phyloP scores from a whole-genome alignment of 2,329 filamentous ascomycete genomes.

The Zasmidium cellare region DNA sequence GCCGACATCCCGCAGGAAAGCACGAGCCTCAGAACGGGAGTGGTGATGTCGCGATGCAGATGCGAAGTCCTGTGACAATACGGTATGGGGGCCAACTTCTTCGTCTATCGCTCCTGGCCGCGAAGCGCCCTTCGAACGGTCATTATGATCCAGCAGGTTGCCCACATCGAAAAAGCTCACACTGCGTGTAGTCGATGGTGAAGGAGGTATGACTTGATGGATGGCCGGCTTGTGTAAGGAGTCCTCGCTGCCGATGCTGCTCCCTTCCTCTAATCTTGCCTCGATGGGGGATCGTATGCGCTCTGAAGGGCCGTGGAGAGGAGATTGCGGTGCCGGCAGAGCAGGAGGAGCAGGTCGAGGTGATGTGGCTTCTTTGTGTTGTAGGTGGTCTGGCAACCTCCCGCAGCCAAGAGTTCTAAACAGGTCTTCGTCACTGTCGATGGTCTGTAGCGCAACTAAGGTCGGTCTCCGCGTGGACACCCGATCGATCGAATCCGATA shows the following conservation, averaged over 20 bases:
- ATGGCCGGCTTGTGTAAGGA: constrained; percentile 10
- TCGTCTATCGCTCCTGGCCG: constrained; percentile 56
- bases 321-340: constrained; percentile 34
- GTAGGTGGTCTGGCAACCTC: constrained; percentile 57
- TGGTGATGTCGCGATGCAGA: constrained; percentile 20
- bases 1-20: constrained; percentile 35
- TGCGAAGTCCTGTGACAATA: constrained; percentile 44
- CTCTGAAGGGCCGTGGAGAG: not conserved
- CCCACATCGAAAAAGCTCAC: constrained; percentile 87
- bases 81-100: constrained; percentile 49
- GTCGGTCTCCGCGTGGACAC: constrained; percentile 63
- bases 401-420: constrained; percentile 73
- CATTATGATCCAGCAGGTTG: constrained; percentile 65
- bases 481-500: constrained; percentile 54
- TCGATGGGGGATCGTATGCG: not conserved
- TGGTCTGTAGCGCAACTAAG: constrained; percentile 62
- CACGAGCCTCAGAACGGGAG: constrained; percentile 30
- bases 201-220: constrained; percentile 15
- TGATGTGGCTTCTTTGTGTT: constrained; percentile 26
- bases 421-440: constrained; percentile 90
- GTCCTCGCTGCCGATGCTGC: constrained; percentile 18
- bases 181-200: constrained; percentile 21
- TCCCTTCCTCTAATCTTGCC: not conserved
- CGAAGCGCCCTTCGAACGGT: constrained; percentile 20
- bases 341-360: constrained; percentile 42